These are phyloP conservation scores for Chlamydomonas sp. DNA, from an alignment of 139 green algal genomes.

Conservation along the genomic window DNA sequence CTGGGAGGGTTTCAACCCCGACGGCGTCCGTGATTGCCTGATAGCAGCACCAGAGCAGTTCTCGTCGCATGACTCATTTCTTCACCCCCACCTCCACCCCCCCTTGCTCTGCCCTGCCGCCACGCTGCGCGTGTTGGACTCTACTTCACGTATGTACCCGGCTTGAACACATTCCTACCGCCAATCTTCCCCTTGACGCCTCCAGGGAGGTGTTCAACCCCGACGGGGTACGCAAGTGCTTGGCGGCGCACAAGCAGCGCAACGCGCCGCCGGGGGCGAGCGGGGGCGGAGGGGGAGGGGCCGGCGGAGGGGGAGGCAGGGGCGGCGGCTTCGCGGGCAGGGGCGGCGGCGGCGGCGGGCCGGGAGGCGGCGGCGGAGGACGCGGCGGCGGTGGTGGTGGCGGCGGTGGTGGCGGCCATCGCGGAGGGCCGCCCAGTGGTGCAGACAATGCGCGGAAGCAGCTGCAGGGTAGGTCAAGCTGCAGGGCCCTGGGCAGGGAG, in stretches of 20 bases:
- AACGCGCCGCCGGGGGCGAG: neutral
- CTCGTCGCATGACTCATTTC: neutral
- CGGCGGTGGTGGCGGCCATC: slow-evolving; percentile 45
- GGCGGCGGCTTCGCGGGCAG: slow-evolving; percentile 12
- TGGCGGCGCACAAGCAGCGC: slow-evolving; percentile 20
- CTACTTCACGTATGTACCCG: no score
- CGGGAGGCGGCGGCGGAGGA: slow-evolving; percentile 30
- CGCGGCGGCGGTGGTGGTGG: slow-evolving; percentile 23
- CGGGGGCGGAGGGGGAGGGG: slow-evolving; percentile 13
- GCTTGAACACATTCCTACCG: no score
- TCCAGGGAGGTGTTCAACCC: slow-evolving; percentile 46
- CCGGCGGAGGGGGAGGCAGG: neutral
- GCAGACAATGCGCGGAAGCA: slow-evolving; percentile 41
- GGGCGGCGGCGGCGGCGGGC: slow-evolving; percentile 35
- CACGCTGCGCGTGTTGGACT: no score
- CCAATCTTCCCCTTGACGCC: no score
- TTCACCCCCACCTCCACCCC: no score
- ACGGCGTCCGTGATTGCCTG: no score
- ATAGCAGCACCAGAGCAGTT: no score
- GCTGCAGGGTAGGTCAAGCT: neutral
- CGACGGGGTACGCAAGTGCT: slow-evolving; percentile 47
- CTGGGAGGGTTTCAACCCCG: no score
- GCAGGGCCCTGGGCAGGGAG: no score
- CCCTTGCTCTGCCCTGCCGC: no score
- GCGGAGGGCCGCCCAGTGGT: slow-evolving; percentile 30